These are phyloP conservation scores for Colletotrichum incanum DNA, from an alignment of 2,329 filamentous ascomycete genomes.

Conservation along the genomic window DNA sequence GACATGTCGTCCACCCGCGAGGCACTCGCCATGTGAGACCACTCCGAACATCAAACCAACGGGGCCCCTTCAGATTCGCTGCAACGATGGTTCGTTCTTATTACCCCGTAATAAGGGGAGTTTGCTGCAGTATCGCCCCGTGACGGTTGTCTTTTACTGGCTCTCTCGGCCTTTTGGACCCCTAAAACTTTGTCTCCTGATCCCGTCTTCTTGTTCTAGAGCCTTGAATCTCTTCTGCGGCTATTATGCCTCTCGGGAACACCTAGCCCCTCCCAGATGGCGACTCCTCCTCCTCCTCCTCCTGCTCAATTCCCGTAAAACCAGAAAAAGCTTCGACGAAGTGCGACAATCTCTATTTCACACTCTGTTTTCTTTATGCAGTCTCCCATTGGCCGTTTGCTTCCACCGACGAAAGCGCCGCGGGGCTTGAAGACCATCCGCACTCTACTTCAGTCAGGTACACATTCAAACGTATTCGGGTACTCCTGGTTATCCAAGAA, in stretches of 20 bases:
- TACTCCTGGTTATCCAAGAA: slow-evolving; percentile 20
- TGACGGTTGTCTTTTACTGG: background rate
- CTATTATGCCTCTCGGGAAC: slow-evolving; percentile 1
- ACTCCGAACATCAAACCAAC: slow-evolving; percentile 30
- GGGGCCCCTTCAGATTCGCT: slow-evolving; percentile 6
- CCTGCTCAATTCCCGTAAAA: slow-evolving; percentile 7
- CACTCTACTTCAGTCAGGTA: slow-evolving; percentile 37
- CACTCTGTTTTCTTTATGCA: slow-evolving; percentile 5
- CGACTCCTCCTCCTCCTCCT: background rate
- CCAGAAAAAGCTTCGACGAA: slow-evolving; percentile 17
- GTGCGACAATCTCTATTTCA: slow-evolving; percentile 28
- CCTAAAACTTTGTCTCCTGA: slow-evolving; percentile 11
- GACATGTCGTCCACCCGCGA: slow-evolving; percentile 14
- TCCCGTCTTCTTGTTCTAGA: background rate
- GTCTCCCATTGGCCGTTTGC: slow-evolving; percentile 17
- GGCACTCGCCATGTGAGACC: slow-evolving; percentile 36
- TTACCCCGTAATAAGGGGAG: slow-evolving; percentile 21
- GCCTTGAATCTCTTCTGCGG: slow-evolving; percentile 6
- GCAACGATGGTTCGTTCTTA: background rate
- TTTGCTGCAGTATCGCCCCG: slow-evolving; percentile 20
- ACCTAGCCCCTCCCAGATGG: background rate
- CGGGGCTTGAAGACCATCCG: slow-evolving; percentile 18
- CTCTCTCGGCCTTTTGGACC: slow-evolving; percentile 24
- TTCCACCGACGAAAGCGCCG: slow-evolving; percentile 14
- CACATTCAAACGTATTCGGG: slow-evolving; percentile 10